Percentiles rank a stretch among this genome's conserved stretches.
phyloP scores from a whole-genome alignment of 1,139 yeast species.

The Candida dubliniensis region DNA sequence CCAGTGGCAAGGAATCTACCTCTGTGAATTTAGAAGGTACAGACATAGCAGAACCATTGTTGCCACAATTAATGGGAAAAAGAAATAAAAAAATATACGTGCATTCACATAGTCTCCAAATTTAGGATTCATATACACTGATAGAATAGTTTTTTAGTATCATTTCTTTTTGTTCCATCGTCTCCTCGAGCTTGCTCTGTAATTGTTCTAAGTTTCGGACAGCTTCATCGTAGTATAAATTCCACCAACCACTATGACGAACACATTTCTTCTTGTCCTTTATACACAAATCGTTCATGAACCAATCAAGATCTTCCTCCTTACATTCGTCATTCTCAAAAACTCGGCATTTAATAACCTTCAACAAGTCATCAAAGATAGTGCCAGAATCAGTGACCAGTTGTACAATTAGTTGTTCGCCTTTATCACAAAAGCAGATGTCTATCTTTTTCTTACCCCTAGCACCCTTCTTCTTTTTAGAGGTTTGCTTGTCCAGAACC shows the following conservation, averaged over 20 bases:
- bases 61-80: constrained; percentile 70
- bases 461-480: constrained; percentile 21
- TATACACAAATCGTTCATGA: constrained; percentile 43
- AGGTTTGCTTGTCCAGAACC: constrained; percentile 11
- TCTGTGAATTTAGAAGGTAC: constrained; percentile 68
- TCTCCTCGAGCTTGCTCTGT: constrained; percentile 19
- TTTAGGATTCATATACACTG: constrained; percentile 28
- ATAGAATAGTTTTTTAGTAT: constrained; percentile 38
- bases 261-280: constrained; percentile 66
- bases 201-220: constrained; percentile 32
- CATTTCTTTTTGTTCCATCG: constrained; percentile 23
- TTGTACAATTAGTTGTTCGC: constrained; percentile 14
- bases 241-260: constrained; percentile 69
- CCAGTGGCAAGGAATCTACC: constrained; percentile 83
- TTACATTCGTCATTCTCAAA: constrained; percentile 7
- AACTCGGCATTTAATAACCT: constrained; percentile 3
- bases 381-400: constrained; percentile 18
- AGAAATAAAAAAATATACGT: constrained; percentile 17
- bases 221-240: constrained; percentile 49
- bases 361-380: constrained; percentile 14
- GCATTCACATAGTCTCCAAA: background rate
- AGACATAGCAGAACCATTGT: constrained; percentile 64
- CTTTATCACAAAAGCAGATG: constrained; percentile 32
- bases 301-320: constrained; percentile 22
- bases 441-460: constrained; percentile 31